A percentile compares a stretch with the other conserved stretches of the same genome.
Evolutionary conservation across 2,329 filamentous ascomycete genomes (phyloP).

Genomic region (Nakataea oryzae): DNA sequence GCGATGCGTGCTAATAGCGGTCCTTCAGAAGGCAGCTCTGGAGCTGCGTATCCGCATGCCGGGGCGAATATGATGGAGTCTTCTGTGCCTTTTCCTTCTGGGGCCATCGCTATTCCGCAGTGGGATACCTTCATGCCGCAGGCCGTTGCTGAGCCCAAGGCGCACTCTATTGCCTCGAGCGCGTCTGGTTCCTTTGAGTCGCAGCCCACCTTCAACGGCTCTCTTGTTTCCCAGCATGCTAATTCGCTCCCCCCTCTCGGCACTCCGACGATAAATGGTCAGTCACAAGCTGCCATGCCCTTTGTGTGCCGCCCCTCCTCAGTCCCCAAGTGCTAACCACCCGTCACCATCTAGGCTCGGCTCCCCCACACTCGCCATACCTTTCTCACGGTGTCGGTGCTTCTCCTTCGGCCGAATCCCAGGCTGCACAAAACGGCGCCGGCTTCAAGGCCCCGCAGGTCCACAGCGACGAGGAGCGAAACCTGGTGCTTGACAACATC

Average conservation of each 20-base stretch:
- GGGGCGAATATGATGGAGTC: conserved; percentile 66
- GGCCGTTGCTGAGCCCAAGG: conserved; percentile 58
- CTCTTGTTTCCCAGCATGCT: conserved; percentile 44
- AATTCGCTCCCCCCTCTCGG: conserved; percentile 59
- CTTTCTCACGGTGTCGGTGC: conserved; percentile 36
- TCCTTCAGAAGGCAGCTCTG: conserved; percentile 45
- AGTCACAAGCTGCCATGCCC: conserved; percentile 40
- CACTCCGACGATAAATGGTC: conserved; percentile 48
- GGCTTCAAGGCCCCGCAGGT: conserved; percentile 69
- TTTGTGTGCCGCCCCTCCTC: conserved; percentile 20
- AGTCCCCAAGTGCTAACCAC: conserved; percentile 64
- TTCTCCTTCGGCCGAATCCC: conserved; percentile 52
- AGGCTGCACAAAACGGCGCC: conserved; percentile 55
- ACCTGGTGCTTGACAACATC: conserved; percentile 77
- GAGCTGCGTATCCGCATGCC: conserved; percentile 64
- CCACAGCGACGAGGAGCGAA: conserved; percentile 73
- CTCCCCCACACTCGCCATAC: conserved; percentile 64
- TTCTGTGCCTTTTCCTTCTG: conserved; percentile 64
- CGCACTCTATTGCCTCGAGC: conserved; percentile 61
- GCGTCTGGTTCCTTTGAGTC: conserved; percentile 58
- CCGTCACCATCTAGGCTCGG: conserved; percentile 50
- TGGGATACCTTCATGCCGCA: conserved; percentile 85
- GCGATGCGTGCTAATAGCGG: conserved; percentile 51
- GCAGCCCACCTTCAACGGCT: conserved; percentile 50
- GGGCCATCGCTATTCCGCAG: conserved; percentile 71